phyloP scores from a whole-genome alignment of 2,329 filamentous ascomycete genomes.

The Hypocreales sp. region DNA sequence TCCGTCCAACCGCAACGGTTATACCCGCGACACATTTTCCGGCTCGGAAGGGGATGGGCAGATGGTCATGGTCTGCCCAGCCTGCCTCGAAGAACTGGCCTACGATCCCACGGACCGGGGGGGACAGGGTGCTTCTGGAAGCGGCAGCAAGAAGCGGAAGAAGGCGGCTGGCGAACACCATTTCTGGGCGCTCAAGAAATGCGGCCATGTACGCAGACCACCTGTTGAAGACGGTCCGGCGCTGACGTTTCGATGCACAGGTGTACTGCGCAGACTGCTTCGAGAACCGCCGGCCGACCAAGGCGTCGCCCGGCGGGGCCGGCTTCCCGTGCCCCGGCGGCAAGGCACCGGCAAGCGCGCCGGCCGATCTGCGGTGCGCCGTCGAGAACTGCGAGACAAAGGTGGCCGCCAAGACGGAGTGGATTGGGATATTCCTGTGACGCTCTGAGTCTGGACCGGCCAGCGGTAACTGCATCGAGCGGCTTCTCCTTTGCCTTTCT shows the following conservation, averaged over 20 bases:
- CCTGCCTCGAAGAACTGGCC: slow-evolving; percentile 72
- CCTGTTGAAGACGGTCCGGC: background rate
- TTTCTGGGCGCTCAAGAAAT: slow-evolving; percentile 83
- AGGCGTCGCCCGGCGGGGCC: slow-evolving; percentile 14
- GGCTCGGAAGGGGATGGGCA: slow-evolving; percentile 36
- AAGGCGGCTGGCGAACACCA: slow-evolving; percentile 52
- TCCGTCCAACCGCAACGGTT: slow-evolving; percentile 53
- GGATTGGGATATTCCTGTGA: slow-evolving; percentile 45
- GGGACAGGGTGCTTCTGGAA: slow-evolving; percentile 1
- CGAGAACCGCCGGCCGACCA: slow-evolving; percentile 33
- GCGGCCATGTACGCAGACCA: slow-evolving; percentile 61
- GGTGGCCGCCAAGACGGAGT: slow-evolving; percentile 36
- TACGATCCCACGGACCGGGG: slow-evolving; percentile 26
- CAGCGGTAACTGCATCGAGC: too few species aligned
- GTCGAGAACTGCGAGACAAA: slow-evolving; percentile 42
- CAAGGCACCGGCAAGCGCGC: slow-evolving; percentile 9
- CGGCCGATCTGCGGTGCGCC: slow-evolving; percentile 30
- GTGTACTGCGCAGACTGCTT: slow-evolving; percentile 49
- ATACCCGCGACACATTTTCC: slow-evolving; percentile 51
- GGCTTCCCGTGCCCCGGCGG: slow-evolving; percentile 21
- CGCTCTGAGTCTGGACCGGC: too few species aligned
- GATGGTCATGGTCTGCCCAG: slow-evolving; percentile 65
- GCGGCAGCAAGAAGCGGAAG: slow-evolving; percentile 24
- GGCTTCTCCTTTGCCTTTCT: too few species aligned
- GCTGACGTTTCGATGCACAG: slow-evolving; percentile 16